Conservation (phyloP, 768 basidiomycete species). For the Lactarius trivialis region DNA sequence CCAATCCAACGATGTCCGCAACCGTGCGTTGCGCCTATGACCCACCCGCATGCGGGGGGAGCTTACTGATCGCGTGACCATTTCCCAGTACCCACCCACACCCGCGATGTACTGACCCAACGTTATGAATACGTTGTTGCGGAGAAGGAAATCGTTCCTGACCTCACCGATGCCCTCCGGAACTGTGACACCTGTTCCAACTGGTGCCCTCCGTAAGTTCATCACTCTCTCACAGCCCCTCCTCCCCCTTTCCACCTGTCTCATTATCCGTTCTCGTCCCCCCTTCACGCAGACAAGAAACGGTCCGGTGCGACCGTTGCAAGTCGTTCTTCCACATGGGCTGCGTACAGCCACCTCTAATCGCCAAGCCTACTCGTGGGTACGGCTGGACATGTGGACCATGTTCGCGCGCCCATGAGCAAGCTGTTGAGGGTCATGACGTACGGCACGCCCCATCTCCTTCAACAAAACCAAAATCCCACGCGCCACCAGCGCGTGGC, state of each 20-base stretch:
- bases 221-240: not conserved
- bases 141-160: constrained; percentile 88
- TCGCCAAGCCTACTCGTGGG: constrained; percentile 87
- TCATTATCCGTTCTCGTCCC: constrained; percentile 19
- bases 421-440: constrained; percentile 73
- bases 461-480: constrained; percentile 52
- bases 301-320: constrained; percentile 87
- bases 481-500: constrained; percentile 65
- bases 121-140: constrained; percentile 94
- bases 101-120: constrained; percentile 65
- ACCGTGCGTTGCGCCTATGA: constrained; percentile 53
- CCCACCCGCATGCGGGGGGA: not conserved
- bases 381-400: constrained; percentile 98
- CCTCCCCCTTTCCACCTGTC: constrained; percentile 16
- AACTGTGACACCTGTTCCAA: constrained; percentile 79
- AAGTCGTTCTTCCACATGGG: constrained; percentile 92
- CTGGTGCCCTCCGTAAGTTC: constrained; percentile 81
- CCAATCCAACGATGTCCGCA: constrained; percentile 76
- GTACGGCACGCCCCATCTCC: constrained; percentile 49
- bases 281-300: constrained; percentile 53
- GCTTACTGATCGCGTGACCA: constrained; percentile 21
- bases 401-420: constrained; percentile 82
- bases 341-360: constrained; percentile 87
- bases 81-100: constrained; percentile 62
- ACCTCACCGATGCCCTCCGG: constrained; percentile 80